A percentile compares a stretch with the other conserved stretches of the same genome.
These are phyloP conservation scores for Guillardia theta DNA, from an alignment of 78 protist genomes.

Conservation along the genomic window DNA sequence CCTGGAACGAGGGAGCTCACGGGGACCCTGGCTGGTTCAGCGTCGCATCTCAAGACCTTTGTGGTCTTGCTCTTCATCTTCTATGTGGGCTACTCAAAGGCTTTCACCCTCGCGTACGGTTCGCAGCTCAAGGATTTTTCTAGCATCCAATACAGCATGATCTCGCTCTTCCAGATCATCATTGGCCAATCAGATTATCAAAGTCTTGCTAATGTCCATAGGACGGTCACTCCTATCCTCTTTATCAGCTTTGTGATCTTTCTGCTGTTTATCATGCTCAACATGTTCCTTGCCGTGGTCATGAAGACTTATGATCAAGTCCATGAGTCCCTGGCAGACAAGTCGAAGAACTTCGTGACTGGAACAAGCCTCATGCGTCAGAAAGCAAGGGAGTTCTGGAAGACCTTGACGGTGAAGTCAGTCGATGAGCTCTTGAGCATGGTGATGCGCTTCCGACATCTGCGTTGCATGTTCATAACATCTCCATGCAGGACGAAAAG, in stretches of 20 bases:
- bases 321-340: too few relatives aligned
- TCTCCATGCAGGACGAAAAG: too few relatives aligned
- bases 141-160: not conserved
- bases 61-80: not conserved
- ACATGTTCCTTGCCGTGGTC: conserved; percentile 11
- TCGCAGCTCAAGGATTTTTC: not conserved
- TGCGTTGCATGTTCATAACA: too few relatives aligned
- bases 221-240: not conserved
- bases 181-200: not conserved
- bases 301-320: not conserved
- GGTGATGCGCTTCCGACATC: too few relatives aligned
- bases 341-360: too few relatives aligned
- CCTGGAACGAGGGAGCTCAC: not conserved
- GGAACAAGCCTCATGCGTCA: too few relatives aligned
- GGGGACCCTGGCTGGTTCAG: not conserved
- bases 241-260: not conserved
- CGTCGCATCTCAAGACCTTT: not conserved
- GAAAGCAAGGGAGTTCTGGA: too few relatives aligned
- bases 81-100: not conserved
- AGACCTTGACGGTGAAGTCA: too few relatives aligned
- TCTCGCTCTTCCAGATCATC: not conserved
- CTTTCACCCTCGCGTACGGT: not conserved
- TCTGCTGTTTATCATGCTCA: not conserved
- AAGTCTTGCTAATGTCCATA: too few relatives aligned
- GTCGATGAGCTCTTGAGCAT: too few relatives aligned